Evolutionary conservation across 2,329 filamentous ascomycete species (phyloP).

Genomic region (Xylaria sp.): DNA sequence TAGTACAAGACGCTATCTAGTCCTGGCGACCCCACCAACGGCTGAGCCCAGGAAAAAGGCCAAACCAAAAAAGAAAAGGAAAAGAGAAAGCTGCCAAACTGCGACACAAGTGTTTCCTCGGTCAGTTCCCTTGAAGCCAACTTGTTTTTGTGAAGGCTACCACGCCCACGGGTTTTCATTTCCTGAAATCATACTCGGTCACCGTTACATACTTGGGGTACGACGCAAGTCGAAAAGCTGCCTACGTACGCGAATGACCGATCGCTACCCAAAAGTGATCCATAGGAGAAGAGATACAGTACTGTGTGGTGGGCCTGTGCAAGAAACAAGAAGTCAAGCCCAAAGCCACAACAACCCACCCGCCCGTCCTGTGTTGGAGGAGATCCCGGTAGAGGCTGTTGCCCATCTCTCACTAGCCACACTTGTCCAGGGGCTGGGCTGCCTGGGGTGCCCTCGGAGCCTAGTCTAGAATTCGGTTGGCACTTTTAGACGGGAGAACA

Average conservation of each 20-base stretch:
- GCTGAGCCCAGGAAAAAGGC: too few relatives aligned
- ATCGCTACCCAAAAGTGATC: conserved; percentile 22
- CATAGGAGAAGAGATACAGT: conserved; percentile 10
- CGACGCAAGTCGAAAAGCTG: conserved; percentile 3
- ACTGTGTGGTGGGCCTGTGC: conserved; percentile 20
- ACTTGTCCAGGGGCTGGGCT: conserved; percentile 1
- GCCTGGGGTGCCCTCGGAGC: conserved; percentile 6
- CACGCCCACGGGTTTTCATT: not conserved
- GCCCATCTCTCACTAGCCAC: conserved; percentile 18
- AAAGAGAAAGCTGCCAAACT: conserved; percentile 23
- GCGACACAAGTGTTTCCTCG: conserved; percentile 14
- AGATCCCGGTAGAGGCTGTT: conserved; percentile 18
- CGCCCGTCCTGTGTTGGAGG: conserved; percentile 22
- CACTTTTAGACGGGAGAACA: conserved; percentile 19
- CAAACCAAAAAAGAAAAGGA: too few relatives aligned
- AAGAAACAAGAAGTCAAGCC: too few relatives aligned
- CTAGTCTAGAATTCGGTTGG: conserved; percentile 19
- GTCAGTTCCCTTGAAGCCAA: conserved; percentile 12
- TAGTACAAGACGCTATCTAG: not conserved
- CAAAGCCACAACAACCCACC: conserved; percentile 23
- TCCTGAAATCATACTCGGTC: conserved; percentile 17
- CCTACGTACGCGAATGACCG: conserved; percentile 19
- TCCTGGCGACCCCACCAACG: conserved; percentile 19
- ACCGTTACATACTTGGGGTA: not conserved
- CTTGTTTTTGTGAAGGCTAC: not conserved